A percentile compares a stretch with the other conserved stretches of the same genome.
Conservation (phyloP, 768 basidiomycete species). For the Rhizopogon vinicolor region DNA sequence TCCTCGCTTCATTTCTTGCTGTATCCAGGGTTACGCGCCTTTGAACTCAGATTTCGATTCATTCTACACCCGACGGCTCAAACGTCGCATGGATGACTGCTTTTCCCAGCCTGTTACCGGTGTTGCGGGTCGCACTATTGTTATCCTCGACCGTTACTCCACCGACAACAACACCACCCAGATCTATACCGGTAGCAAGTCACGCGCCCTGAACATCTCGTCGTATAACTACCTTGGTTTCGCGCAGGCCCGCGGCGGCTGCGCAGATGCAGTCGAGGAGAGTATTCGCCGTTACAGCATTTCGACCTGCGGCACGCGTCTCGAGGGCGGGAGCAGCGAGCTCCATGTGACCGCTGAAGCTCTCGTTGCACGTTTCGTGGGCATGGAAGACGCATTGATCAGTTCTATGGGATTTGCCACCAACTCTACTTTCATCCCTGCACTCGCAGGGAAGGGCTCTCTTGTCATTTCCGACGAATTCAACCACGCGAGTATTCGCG, state of each 20-base stretch:
- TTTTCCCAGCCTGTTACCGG: conserved; percentile 92
- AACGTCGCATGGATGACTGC: conserved; percentile 92
- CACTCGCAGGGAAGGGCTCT: conserved; percentile 85
- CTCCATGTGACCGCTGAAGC: conserved; percentile 78
- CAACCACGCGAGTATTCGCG: conserved; percentile 94
- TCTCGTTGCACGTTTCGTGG: conserved; percentile 86
- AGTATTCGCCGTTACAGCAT: conserved; percentile 78
- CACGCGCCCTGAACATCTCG: conserved; percentile 92
- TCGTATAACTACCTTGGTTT: conserved; percentile 99
- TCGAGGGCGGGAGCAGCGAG: conserved; percentile 85
- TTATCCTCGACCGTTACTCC: conserved; percentile 79
- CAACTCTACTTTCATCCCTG: conserved; percentile 91
- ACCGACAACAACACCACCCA: conserved; percentile 79
- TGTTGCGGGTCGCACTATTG: conserved; percentile 91
- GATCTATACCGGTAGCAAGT: conserved; percentile 69
- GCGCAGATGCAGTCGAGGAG: conserved; percentile 92
- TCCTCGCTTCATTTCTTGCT: conserved; percentile 3
- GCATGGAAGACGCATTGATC: conserved; percentile 86
- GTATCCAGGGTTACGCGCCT: conserved; percentile 86
- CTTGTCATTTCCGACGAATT: conserved; percentile 96
- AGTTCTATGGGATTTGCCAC: conserved; percentile 97
- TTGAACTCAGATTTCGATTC: conserved; percentile 98
- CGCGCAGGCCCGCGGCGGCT: conserved; percentile 87
- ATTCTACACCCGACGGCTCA: conserved; percentile 96
- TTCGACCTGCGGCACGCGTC: conserved; percentile 67